Conservation (phyloP, 176 grass and related monocot genomes). For the Zea mays region Zm-B73-REFERENCE-NAM-5.0 NC_050101.1:163634001-163634500, state of each 20-base stretch:
- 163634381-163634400: constrained; percentile 36
- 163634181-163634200: background rate
- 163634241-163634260: constrained; percentile 69
- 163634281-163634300: constrained; percentile 53
- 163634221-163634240: constrained; percentile 53
- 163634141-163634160: constrained; percentile 36
- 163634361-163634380: constrained; percentile 24
- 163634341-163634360: constrained; percentile 62
- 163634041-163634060: constrained; percentile 68
- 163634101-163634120: constrained; percentile 30
- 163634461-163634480: constrained; percentile 32
- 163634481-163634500: background rate
- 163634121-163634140: background rate
- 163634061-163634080: background rate
- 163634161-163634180: background rate
- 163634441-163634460: constrained; percentile 22
- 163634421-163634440: constrained; percentile 21
- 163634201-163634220: background rate
- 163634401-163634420: background rate
- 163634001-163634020: constrained; percentile 56
- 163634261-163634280: constrained; percentile 70
- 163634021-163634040: constrained; percentile 71
- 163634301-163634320: background rate
- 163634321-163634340: constrained; percentile 32
- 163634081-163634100: background rate